Percentiles rank a stretch among this genome's conserved stretches.
Evolutionary conservation across 805 yeast genomes (phyloP).

Genomic region (Candida sonorensis): DNA sequence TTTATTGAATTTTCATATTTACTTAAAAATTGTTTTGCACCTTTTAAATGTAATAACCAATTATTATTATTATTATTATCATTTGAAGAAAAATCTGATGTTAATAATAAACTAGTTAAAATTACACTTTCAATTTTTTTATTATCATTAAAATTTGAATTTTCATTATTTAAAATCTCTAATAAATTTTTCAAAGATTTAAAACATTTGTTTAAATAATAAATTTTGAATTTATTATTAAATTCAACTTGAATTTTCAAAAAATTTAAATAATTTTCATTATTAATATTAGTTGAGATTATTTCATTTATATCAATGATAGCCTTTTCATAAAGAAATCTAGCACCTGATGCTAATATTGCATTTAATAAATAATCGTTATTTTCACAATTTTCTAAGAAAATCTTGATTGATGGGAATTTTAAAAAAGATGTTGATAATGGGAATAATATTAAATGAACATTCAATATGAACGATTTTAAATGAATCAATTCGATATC

Average conservation of each 20-base stretch:
- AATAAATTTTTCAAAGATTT: slow-evolving; percentile 44
- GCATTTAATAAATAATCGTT: slow-evolving; percentile 61
- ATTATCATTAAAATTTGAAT: slow-evolving; percentile 23
- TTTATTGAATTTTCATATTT: slow-evolving; percentile 28
- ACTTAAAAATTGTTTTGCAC: slow-evolving; percentile 53
- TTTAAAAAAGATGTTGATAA: slow-evolving; percentile 21
- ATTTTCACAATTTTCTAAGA: slow-evolving; percentile 24
- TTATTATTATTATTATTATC: slow-evolving; percentile 40
- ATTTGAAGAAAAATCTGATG: slow-evolving; percentile 52
- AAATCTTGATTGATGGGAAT: slow-evolving; percentile 21
- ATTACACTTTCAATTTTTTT: slow-evolving; percentile 59
- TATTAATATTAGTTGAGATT: slow-evolving; percentile 2
- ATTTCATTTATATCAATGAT: slow-evolving; percentile 13
- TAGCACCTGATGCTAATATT: slow-evolving; percentile 65
- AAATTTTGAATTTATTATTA: slow-evolving; percentile 51
- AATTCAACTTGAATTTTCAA: slow-evolving; percentile 16
- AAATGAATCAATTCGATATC: slow-evolving; percentile 19
- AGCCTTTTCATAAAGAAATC: slow-evolving; percentile 29
- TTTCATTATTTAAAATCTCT: slow-evolving; percentile 23
- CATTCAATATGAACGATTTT: slow-evolving; percentile 23
- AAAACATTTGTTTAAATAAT: slow-evolving; percentile 58
- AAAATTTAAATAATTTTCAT: slow-evolving; percentile 4
- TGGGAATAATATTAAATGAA: slow-evolving; percentile 23
- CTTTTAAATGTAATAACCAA: slow-evolving; percentile 58
- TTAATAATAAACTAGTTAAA: slow-evolving; percentile 55